phyloP scores from a whole-genome alignment of 2,329 filamentous ascomycete species.

The Ophioceras dolichostomum region DNA sequence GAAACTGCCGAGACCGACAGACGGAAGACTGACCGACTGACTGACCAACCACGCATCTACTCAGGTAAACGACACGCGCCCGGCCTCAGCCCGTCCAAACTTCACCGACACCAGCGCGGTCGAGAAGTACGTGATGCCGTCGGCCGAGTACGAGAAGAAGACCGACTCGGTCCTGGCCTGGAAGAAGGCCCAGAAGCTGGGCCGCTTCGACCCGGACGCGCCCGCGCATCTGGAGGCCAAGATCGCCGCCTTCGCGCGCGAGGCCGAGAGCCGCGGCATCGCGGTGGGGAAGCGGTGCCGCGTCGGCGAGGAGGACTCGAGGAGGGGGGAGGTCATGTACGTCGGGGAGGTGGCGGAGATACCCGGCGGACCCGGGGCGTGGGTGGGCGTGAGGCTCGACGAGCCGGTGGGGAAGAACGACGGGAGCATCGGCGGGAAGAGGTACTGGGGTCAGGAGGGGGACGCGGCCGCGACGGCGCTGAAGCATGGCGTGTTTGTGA shows the following conservation, averaged over 20 bases:
- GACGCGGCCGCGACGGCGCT: slow-evolving; percentile 13
- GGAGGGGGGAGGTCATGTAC: slow-evolving; percentile 59
- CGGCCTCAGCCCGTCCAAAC: slow-evolving; percentile 62
- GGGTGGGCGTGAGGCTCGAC: slow-evolving; percentile 66
- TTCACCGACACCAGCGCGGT: slow-evolving; percentile 72
- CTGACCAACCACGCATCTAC: background rate
- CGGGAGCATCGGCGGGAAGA: slow-evolving; percentile 46
- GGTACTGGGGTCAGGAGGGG: slow-evolving; percentile 49
- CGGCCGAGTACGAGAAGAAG: slow-evolving; percentile 73
- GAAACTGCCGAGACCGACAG: too few species aligned
- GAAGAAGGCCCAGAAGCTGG: slow-evolving; percentile 93
- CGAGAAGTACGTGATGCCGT: slow-evolving; percentile 83
- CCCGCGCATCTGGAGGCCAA: slow-evolving; percentile 62
- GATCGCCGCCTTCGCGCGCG: slow-evolving; percentile 53
- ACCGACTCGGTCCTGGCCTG: slow-evolving; percentile 83
- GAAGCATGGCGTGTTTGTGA: slow-evolving; percentile 68
- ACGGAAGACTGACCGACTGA: background rate
- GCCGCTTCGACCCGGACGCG: slow-evolving; percentile 83
- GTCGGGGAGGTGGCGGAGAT: slow-evolving; percentile 67
- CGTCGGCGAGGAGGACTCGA: slow-evolving; percentile 53
- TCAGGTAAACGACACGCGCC: slow-evolving; percentile 71
- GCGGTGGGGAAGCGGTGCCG: slow-evolving; percentile 50
- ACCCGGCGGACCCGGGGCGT: slow-evolving; percentile 48
- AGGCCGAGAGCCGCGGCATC: slow-evolving; percentile 59
- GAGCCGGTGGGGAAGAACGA: slow-evolving; percentile 78